phyloP scores from a whole-genome alignment of 225 moss, liverwort and hornwort genomes.

The Anthoceros angustus region DNA sequence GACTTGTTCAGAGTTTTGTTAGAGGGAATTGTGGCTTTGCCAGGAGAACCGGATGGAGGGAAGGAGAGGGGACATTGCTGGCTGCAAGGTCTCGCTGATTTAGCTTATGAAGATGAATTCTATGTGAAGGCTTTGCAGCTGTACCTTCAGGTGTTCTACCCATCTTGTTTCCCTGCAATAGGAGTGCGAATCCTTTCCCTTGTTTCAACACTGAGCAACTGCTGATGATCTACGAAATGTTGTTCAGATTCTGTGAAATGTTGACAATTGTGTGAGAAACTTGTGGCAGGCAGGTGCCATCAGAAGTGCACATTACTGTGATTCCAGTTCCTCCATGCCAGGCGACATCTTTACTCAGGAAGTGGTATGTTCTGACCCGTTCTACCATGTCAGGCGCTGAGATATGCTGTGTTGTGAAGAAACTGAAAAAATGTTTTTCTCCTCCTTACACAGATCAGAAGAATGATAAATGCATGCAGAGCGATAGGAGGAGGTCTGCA shows the following conservation, averaged over 20 bases:
- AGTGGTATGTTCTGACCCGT: slow-evolving; percentile 79
- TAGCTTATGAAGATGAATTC: slow-evolving; percentile 82
- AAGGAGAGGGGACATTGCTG: slow-evolving; percentile 82
- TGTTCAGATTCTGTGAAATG: background rate
- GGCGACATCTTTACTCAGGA: slow-evolving; percentile 79
- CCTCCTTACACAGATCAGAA: slow-evolving; percentile 30
- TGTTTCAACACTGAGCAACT: background rate
- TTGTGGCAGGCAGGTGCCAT: slow-evolving; percentile 55
- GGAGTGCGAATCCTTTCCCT: background rate
- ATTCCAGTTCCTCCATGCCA: slow-evolving; percentile 62
- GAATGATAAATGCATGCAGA: slow-evolving; percentile 81
- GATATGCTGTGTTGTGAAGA: background rate
- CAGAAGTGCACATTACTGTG: slow-evolving; percentile 85
- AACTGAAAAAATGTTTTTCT: background rate
- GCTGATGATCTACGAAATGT: background rate
- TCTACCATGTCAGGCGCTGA: background rate
- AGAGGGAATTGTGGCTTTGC: slow-evolving; percentile 71
- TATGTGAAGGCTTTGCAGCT: slow-evolving; percentile 80
- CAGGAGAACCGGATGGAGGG: slow-evolving; percentile 69
- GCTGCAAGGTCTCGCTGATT: slow-evolving; percentile 91
- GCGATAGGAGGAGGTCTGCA: slow-evolving; percentile 72
- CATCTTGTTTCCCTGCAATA: background rate
- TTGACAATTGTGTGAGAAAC: background rate
- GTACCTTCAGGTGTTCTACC: slow-evolving; percentile 43
- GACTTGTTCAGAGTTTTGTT: slow-evolving; percentile 66